Percentiles rank a stretch among this genome's conserved stretches.
Evolutionary conservation across 2,329 filamentous ascomycete species (phyloP).

Genomic region (Fusarium duplospermum): DNA sequence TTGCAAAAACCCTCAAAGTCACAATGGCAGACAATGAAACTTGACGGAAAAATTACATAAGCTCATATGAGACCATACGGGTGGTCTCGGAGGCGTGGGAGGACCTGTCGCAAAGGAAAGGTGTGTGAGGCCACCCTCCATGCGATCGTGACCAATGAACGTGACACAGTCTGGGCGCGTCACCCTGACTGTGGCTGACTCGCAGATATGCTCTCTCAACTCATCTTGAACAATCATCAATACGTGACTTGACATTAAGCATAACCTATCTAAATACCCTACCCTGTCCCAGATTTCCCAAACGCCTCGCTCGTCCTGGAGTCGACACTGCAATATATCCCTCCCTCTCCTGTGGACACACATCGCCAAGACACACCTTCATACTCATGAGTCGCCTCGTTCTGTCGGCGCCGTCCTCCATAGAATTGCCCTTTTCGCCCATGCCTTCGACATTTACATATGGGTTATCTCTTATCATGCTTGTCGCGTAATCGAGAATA

Average conservation of each 20-base stretch:
- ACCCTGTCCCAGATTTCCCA: not conserved
- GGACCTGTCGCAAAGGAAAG: not conserved
- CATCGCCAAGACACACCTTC: slow-evolving; percentile 13
- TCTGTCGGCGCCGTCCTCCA: slow-evolving; percentile 11
- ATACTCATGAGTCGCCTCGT: slow-evolving; percentile 12
- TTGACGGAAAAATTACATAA: not conserved
- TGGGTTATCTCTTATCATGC: slow-evolving; percentile 12
- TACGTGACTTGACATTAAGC: not conserved
- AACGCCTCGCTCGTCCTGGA: not conserved
- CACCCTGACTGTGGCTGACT: not conserved
- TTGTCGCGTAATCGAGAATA: slow-evolving; percentile 8
- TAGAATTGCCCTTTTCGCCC: not conserved
- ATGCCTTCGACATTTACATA: not conserved
- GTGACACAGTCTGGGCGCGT: not conserved
- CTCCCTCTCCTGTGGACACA: slow-evolving; percentile 3
- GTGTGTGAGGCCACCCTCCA: not conserved
- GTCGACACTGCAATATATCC: slow-evolving; percentile 15
- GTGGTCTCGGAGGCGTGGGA: not conserved
- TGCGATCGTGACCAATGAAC: not conserved
- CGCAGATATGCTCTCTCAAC: not conserved
- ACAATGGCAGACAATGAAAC: not conserved
- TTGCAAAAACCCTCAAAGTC: not conserved
- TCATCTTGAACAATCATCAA: not conserved
- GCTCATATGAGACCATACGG: not conserved
- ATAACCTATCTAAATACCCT: slow-evolving; percentile 5